Percentiles rank a stretch among this genome's conserved stretches.
Evolutionary conservation across 2,329 filamentous ascomycete species (phyloP).

Genomic region (Ceratocystis cubensis): DNA sequence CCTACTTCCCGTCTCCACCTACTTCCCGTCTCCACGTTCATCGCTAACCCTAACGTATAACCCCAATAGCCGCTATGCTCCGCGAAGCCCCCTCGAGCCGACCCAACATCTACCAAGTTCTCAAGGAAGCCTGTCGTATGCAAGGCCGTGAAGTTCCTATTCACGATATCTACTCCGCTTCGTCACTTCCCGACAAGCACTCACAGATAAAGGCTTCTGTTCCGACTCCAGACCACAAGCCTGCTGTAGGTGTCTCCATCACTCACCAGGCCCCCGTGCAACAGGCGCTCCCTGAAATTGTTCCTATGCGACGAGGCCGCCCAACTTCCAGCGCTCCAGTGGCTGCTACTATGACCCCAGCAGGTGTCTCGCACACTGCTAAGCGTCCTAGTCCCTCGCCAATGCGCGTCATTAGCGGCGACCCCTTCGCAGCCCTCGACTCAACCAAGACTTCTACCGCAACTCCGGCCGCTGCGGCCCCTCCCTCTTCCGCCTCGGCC

Average conservation of each 20-base stretch:
- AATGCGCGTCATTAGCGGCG: conserved; percentile 53
- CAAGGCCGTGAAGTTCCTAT: conserved; percentile 76
- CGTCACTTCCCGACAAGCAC: conserved; percentile 50
- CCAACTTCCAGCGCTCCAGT: conserved; percentile 28
- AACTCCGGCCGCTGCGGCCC: not conserved
- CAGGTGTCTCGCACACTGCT: not conserved
- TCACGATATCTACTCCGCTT: conserved; percentile 66
- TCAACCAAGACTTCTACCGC: conserved; percentile 34
- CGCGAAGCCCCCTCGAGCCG: conserved; percentile 64
- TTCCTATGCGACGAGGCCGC: conserved; percentile 85
- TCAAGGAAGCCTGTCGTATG: conserved; percentile 79
- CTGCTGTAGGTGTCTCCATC: conserved; percentile 66
- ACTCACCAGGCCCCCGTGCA: conserved; percentile 60
- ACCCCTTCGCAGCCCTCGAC: conserved; percentile 87
- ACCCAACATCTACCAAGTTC: conserved; percentile 88
- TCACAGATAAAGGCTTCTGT: conserved; percentile 41
- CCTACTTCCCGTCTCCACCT: not conserved
- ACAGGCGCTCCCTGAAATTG: conserved; percentile 70
- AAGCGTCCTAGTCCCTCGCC: conserved; percentile 50
- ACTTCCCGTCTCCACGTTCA: not conserved
- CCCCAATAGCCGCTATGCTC: conserved; percentile 66
- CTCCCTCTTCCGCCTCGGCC: not conserved
- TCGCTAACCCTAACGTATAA: conserved; percentile 5
- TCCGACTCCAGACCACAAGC: conserved; percentile 38
- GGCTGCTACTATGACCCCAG: conserved; percentile 13